Evolutionary conservation across 1,284 basidiomycete species (phyloP), one percentile per base, ranked within the genome.

Genomic region (Sanguinoderma infundibulare): DNA sequence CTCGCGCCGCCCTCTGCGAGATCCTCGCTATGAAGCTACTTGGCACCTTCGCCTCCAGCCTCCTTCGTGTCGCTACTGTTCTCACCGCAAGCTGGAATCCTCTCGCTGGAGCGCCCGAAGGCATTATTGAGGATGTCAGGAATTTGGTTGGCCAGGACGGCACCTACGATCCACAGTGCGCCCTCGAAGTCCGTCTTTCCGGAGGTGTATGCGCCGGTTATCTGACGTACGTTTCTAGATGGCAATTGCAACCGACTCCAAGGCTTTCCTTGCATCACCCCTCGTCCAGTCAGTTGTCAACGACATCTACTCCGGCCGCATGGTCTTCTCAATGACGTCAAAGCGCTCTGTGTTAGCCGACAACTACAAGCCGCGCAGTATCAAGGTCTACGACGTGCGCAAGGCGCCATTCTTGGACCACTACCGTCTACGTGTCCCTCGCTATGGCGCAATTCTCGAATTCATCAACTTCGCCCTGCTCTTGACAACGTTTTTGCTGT

Each of bases 21-120:
- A 84, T 96, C 24, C 74, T 96, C 22, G 92, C 94, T 12, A 88
- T 94, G 79, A 95, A 96, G 70, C 82, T 96, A n/a, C 80, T 95
- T 15, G 84, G 83, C 42, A 81, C 83, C 34, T 94, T 92, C 70
- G 87, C 90, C 0, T 83, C 81, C n/a, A 83, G 86, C 64, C 83
- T 91, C 69, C 83, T 94, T 6, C 84, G 89, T 60, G 79, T 95
- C 26, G 89, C 91, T 5, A 84, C 88, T 17, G 89, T 91, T 30
- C 77, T 96, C 53, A 94, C 92, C 0, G 89, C 87, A 1, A 84
- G 82, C 60, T 95, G 91, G 90, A 90, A 87, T 68, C 91, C 94
- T 2, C 81, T 96, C 47, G 83, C 90, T 44, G 94, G 94, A 2
- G 94, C 94, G 5, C 83, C 91, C 0, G 75, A 78, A 14, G 81